Conservation (phyloP, 163 green algal genomes). For the Prototheca cutis region DNA sequence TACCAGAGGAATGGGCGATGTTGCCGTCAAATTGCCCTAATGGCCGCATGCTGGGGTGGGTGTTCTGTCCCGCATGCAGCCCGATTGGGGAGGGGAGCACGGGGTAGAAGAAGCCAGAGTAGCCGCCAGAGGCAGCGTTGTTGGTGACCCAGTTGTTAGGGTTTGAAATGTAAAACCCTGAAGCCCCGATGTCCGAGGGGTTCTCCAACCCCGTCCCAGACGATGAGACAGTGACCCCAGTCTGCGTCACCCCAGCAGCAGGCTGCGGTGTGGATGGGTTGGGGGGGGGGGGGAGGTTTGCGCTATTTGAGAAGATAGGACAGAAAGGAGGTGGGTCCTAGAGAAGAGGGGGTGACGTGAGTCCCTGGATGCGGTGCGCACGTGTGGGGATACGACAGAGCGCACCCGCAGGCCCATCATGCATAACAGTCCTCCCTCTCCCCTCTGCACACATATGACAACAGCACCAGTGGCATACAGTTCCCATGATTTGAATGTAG, state of each 20-base stretch:
- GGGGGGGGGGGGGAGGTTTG: too few relatives aligned
- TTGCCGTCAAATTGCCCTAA: conserved; percentile 46
- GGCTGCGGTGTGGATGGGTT: too few relatives aligned
- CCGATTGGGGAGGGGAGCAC: conserved; percentile 34
- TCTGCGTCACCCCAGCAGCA: conserved; percentile 11
- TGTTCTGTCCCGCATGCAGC: neutral
- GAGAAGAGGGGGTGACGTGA: too few relatives aligned
- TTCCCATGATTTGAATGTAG: conserved; percentile 46
- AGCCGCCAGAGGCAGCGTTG: conserved; percentile 54
- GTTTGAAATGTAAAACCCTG: conserved; percentile 58
- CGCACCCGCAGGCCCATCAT: too few relatives aligned
- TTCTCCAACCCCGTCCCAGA: conserved; percentile 19
- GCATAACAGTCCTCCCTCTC: too few relatives aligned
- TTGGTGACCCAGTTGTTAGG: conserved; percentile 43
- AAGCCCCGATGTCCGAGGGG: conserved; percentile 35
- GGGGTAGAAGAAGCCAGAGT: conserved; percentile 52
- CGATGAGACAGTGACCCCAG: conserved; percentile 14
- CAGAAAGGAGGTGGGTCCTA: too few relatives aligned
- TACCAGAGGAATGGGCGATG: conserved; percentile 41
- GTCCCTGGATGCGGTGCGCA: too few relatives aligned
- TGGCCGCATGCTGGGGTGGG: conserved; percentile 27
- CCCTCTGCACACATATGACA: too few relatives aligned
- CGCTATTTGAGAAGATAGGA: too few relatives aligned
- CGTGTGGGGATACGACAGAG: too few relatives aligned
- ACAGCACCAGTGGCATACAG: too few relatives aligned